A percentile compares a stretch with the other conserved stretches of the same genome.
phyloP scores from a whole-genome alignment of 495 filamentous ascomycete species.

The Ascodesmis nigricans region DNA sequence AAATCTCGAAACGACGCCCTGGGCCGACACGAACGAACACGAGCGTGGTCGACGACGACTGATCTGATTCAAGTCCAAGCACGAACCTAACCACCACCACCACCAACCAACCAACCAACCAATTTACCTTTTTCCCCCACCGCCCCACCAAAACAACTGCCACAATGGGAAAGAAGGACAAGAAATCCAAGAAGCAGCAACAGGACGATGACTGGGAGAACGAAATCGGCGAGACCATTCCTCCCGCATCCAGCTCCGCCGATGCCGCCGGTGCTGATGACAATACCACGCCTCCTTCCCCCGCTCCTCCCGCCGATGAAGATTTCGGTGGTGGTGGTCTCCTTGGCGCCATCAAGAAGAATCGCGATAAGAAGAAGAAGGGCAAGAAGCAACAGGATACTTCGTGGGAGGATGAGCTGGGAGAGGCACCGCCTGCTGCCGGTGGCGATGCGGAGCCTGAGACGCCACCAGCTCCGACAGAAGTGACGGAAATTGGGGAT shows the following conservation, averaged over 20 bases:
- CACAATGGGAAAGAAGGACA: slow-evolving; percentile 25
- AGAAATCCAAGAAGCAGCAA: slow-evolving; percentile 83
- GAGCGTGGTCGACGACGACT: too few species aligned
- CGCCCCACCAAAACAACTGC: neutral
- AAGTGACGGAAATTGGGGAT: slow-evolving; percentile 49
- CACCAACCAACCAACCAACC: too few species aligned
- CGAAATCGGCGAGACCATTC: slow-evolving; percentile 50
- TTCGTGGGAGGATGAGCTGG: slow-evolving; percentile 49
- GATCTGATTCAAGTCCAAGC: too few species aligned
- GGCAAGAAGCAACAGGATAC: slow-evolving; percentile 31
- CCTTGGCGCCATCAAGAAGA: slow-evolving; percentile 72
- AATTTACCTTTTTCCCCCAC: too few species aligned
- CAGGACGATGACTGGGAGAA: slow-evolving; percentile 87
- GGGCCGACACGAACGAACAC: too few species aligned
- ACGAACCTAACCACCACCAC: too few species aligned
- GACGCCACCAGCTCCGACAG: slow-evolving; percentile 48
- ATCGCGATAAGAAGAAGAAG: slow-evolving; percentile 78
- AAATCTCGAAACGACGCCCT: too few species aligned
- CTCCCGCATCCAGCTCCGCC: slow-evolving; percentile 27
- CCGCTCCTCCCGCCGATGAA: slow-evolving; percentile 21
- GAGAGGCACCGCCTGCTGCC: slow-evolving; percentile 33
- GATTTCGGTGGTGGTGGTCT: slow-evolving; percentile 42
- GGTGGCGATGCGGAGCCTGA: slow-evolving; percentile 30
- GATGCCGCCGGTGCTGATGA: slow-evolving; percentile 26
- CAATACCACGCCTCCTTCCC: slow-evolving; percentile 3